A percentile compares a stretch with the other conserved stretches of the same genome.
phyloP scores from a whole-genome alignment of 352 stramenopile genomes.

The Pythium myriotylum region DNA sequence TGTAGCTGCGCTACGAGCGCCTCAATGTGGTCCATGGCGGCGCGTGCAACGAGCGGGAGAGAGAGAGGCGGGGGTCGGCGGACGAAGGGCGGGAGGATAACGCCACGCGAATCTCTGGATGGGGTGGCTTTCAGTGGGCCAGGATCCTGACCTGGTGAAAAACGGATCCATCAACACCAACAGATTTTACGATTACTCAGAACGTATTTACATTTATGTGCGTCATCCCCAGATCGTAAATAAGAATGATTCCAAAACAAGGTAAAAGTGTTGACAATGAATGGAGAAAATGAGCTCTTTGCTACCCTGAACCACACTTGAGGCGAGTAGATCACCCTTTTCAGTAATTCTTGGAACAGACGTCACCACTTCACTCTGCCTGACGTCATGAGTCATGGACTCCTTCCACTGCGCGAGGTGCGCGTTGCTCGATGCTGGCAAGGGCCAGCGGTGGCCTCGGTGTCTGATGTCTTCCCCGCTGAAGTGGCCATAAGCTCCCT shows the following conservation, averaged over 20 bases:
- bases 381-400: background rate
- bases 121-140: background rate
- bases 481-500: too few relatives aligned
- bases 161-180: background rate
- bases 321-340: too few relatives aligned
- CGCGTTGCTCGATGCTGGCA: too few relatives aligned
- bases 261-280: too few relatives aligned
- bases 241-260: background rate
- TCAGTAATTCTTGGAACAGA: background rate
- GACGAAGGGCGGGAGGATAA: background rate
- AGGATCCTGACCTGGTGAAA: background rate
- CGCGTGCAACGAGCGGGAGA: background rate
- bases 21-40: slow-evolving; percentile 36
- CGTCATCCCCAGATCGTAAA: background rate
- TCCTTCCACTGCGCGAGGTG: too few relatives aligned
- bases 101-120: background rate
- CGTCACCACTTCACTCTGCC: background rate
- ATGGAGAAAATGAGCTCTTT: too few relatives aligned
- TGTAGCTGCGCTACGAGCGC: slow-evolving; percentile 58
- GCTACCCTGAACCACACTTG: too few relatives aligned
- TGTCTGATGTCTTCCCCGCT: too few relatives aligned
- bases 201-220: background rate
- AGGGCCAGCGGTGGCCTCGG: too few relatives aligned
- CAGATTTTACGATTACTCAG: background rate
- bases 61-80: background rate